Evolutionary conservation across 1,284 basidiomycete genomes (phyloP).

Genomic region (Anthracocystis setariae): DNA sequence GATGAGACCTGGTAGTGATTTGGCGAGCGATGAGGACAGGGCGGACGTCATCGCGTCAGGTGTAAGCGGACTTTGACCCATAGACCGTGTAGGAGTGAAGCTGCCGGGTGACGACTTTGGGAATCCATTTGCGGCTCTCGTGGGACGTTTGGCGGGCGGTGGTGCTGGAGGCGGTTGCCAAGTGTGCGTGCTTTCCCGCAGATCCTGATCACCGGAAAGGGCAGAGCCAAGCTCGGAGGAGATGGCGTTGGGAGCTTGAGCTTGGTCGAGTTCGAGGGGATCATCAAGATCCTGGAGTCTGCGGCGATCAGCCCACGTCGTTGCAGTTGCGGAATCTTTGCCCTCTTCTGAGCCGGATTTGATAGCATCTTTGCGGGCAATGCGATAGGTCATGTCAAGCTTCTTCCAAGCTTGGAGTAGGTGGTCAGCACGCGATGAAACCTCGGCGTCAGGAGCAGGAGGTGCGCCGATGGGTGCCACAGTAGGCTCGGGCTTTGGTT

Average conservation of each 20-base stretch:
- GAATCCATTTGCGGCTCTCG: slow-evolving; percentile 20
- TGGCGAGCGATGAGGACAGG: slow-evolving; percentile 33
- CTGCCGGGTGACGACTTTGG: slow-evolving; percentile 15
- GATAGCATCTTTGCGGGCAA: slow-evolving; percentile 71
- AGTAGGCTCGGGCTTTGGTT: not conserved
- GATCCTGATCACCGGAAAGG: slow-evolving; percentile 24
- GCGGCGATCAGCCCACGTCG: slow-evolving; percentile 41
- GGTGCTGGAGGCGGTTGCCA: slow-evolving; percentile 44
- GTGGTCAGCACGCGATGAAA: slow-evolving; percentile 68
- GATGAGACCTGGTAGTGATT: slow-evolving; percentile 38
- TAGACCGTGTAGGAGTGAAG: slow-evolving; percentile 27
- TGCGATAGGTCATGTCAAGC: slow-evolving; percentile 81
- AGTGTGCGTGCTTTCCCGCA: slow-evolving; percentile 23
- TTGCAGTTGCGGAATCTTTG: slow-evolving; percentile 14
- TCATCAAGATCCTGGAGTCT: slow-evolving; percentile 43
- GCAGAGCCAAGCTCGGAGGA: slow-evolving; percentile 48
- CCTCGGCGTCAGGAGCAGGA: slow-evolving; percentile 29
- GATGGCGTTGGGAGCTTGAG: slow-evolving; percentile 54
- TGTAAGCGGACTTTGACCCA: slow-evolving; percentile 34
- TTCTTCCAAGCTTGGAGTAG: slow-evolving; percentile 79
- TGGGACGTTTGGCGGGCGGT: slow-evolving; percentile 16
- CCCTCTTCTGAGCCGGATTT: slow-evolving; percentile 67
- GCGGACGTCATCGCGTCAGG: slow-evolving; percentile 35
- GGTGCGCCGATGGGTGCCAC: slow-evolving; percentile 13
- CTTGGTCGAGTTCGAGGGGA: slow-evolving; percentile 41